Percentiles rank a stretch among this genome's conserved stretches.
phyloP scores from a whole-genome alignment of 768 basidiomycete genomes.

The Termitomyces sp. region DNA sequence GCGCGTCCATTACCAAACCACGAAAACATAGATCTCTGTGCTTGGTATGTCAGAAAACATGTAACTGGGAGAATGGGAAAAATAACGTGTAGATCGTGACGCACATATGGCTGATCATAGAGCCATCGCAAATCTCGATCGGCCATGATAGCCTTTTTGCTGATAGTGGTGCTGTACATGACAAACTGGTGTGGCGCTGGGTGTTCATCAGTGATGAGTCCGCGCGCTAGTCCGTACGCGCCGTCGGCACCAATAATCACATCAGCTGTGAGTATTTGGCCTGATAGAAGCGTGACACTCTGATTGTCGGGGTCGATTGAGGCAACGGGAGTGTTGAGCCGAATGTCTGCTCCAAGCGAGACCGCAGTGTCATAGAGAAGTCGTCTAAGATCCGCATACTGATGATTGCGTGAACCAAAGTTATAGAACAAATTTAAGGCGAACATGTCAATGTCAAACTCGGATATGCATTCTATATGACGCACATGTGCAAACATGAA shows the following conservation, averaged over 20 bases:
- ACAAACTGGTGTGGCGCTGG: constrained; percentile 18
- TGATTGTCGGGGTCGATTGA: constrained; percentile 21
- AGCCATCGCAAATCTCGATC: constrained; percentile 34
- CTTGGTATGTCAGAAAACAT: neutral
- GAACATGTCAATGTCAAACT: constrained; percentile 7
- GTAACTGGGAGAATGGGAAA: neutral
- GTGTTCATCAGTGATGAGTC: constrained; percentile 15
- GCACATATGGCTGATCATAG: constrained; percentile 20
- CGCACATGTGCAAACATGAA: constrained; percentile 32
- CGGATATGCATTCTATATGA: constrained; percentile 13
- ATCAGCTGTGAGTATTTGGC: constrained; percentile 39
- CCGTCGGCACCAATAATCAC: constrained; percentile 59
- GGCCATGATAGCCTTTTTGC: constrained; percentile 30
- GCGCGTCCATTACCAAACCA: constrained; percentile 30
- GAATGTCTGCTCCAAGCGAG: constrained; percentile 37
- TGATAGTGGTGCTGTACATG: constrained; percentile 42
- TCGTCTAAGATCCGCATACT: constrained; percentile 49
- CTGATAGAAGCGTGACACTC: constrained; percentile 30
- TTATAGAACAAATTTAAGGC: neutral
- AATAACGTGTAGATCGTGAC: neutral
- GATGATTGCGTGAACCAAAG: neutral
- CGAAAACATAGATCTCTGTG: constrained; percentile 23
- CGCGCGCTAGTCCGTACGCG: neutral
- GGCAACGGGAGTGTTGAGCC: constrained; percentile 25
- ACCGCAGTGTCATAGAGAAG: constrained; percentile 43